Evolutionary conservation across 129 eudicot genomes (phyloP).

Genomic region (Pseudognaphalium luteoalbum): DNA sequence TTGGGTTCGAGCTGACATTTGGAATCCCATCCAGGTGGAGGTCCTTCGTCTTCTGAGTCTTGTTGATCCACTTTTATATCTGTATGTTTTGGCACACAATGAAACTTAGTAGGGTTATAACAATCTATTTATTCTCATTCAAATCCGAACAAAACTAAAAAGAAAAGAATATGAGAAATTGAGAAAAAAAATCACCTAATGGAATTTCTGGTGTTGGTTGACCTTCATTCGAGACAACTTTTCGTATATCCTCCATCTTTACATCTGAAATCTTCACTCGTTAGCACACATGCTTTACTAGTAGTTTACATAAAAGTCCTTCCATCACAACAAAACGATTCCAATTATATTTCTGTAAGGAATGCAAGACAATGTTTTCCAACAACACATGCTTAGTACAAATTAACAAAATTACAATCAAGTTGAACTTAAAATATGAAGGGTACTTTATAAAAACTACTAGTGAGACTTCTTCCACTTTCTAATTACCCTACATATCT

Average conservation of each 20-base stretch:
- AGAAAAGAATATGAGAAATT: neutral
- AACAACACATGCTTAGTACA: neutral
- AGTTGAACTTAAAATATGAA: constrained; percentile 11
- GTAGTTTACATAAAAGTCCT: neutral
- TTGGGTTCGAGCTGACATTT: constrained; percentile 24
- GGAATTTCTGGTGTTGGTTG: constrained; percentile 30
- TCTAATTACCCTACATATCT: neutral
- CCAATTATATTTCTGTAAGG: neutral
- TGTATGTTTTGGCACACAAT: constrained; percentile 16
- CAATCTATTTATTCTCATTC: neutral
- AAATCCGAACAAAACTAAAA: neutral
- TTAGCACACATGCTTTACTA: constrained; percentile 11
- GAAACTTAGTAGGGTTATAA: constrained; percentile 14
- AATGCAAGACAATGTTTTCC: neutral
- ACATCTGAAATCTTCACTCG: constrained; percentile 26
- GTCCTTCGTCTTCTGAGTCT: constrained; percentile 42
- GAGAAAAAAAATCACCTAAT: constrained; percentile 28
- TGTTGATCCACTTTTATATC: constrained; percentile 36
- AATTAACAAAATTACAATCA: neutral
- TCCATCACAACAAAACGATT: neutral
- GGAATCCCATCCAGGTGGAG: constrained; percentile 50
- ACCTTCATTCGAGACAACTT: constrained; percentile 34
- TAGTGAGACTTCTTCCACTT: neutral
- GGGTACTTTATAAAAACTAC: neutral
- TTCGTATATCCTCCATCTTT: constrained; percentile 26